A percentile compares a stretch with the other conserved stretches of the same genome.
Conservation (phyloP, 768 basidiomycete genomes). For the Naganishia vaughanmartiniae region DNA sequence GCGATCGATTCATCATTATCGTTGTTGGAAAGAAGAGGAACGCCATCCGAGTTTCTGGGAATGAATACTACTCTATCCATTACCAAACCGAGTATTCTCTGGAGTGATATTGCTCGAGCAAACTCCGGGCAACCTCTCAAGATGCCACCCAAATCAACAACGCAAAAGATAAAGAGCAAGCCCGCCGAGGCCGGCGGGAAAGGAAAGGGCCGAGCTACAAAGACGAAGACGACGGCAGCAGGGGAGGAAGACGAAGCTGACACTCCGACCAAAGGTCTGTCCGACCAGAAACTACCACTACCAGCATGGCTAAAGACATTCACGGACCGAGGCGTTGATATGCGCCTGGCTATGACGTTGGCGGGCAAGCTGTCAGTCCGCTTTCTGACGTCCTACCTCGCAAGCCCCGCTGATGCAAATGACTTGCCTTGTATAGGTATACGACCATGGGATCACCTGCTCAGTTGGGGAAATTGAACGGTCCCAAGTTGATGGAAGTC, state of each 20-base stretch:
- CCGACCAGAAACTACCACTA: constrained; percentile 36
- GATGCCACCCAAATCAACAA: constrained; percentile 16
- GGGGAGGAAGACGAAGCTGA: background rate
- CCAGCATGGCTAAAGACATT: constrained; percentile 49
- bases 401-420: background rate
- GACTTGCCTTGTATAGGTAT: constrained; percentile 25
- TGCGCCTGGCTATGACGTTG: constrained; percentile 48
- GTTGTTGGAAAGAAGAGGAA: too few species aligned
- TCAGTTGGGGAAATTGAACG: constrained; percentile 21
- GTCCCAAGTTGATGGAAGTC: constrained; percentile 25
- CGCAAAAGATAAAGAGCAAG: too few species aligned
- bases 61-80: background rate
- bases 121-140: too few species aligned
- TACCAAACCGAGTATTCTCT: background rate
- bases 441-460: background rate
- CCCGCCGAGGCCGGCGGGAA: background rate
- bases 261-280: background rate
- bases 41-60: background rate
- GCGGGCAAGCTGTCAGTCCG: constrained; percentile 48
- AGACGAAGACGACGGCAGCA: background rate
- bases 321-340: constrained; percentile 45
- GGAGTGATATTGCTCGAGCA: background rate
- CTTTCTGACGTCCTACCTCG: background rate
- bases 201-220: constrained; percentile 2
- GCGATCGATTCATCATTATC: background rate